Evolutionary conservation across 139 green algal genomes (phyloP).

Genomic region (Mesotaenium endlicherianum): DNA sequence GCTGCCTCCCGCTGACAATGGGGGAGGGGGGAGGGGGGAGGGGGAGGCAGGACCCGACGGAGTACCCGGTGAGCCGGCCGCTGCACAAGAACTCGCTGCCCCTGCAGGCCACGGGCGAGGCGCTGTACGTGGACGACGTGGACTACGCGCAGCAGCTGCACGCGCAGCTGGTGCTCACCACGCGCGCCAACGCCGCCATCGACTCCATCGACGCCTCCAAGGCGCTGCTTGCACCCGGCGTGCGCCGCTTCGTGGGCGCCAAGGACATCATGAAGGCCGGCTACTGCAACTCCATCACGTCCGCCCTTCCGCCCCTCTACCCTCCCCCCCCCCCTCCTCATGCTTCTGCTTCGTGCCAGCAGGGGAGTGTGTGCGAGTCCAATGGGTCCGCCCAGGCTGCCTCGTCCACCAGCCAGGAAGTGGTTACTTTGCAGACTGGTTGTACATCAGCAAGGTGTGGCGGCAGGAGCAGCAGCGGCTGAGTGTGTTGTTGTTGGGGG

Average conservation of each 20-base stretch:
- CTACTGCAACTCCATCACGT: slow-evolving; percentile 39
- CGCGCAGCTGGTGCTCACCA: slow-evolving; percentile 57
- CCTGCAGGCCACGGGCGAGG: slow-evolving; percentile 57
- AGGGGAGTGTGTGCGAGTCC: too few species aligned
- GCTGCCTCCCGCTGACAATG: too few species aligned
- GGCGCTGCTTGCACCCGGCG: slow-evolving; percentile 40
- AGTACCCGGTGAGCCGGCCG: slow-evolving; percentile 18
- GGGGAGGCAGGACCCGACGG: too few species aligned
- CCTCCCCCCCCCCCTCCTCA: background rate
- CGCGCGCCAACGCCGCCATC: slow-evolving; percentile 48
- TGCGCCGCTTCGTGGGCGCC: slow-evolving; percentile 43
- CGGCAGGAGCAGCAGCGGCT: background rate
- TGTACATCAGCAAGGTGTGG: background rate
- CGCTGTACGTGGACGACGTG: slow-evolving; percentile 63
- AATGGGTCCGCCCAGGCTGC: background rate
- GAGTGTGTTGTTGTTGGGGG: background rate
- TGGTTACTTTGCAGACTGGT: background rate
- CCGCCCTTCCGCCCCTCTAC: background rate
- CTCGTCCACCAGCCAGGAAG: background rate
- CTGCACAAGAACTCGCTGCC: background rate
- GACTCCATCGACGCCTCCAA: slow-evolving; percentile 47
- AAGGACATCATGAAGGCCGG: background rate
- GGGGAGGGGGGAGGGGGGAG: too few species aligned
- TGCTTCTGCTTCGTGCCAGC: background rate
- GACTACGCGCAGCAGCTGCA: slow-evolving; percentile 51